Evolutionary conservation across 1,284 basidiomycete genomes (phyloP), one percentile per base, ranked within the genome.

Genomic region (Ustilago lituana): DNA sequence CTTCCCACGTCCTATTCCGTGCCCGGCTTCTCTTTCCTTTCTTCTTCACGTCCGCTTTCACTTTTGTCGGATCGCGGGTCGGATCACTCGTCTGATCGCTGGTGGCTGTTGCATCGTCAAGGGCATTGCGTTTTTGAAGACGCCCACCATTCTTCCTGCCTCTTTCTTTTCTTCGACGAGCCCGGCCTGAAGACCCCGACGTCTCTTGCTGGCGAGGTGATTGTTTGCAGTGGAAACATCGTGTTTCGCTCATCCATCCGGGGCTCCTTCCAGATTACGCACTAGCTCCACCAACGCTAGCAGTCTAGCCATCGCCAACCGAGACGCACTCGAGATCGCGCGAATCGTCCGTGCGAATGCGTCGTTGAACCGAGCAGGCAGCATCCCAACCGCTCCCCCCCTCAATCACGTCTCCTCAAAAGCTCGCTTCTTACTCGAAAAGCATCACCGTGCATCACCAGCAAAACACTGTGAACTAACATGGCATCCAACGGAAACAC

Each of bases 401-500:
- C n/a, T n/a, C n/a, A n/a, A n/a, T n/a, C n/a, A n/a, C n/a, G n/a
- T n/a, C n/a, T n/a, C n/a, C n/a, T n/a, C 27, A 29, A 6, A 12
- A 29, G 27, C 27, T 29, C 27, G 27, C 7, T 29, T 6, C 27
- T 29, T 29, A 7, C 27, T 29, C 27, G 27, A 29, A 29, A 29
- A 29, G 27, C 27, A 29, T 29, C n/a, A n/a, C 27, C 27, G 27
- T 29, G 12, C 27, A 29, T 12, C 27, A 29, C 7, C 27, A 29
- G 12, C 35, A 33, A 22, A 17, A n/a, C 26, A 35, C 29, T 10
- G 20, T 22, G 17, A n/a, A 19, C 14, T 47, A 58, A n/a, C 44
- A 68, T 68, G 65, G 59, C 65, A 17, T 62, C 65, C 50, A 68
- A 54, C 47, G 55, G 53, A 26, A 51, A 39, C 37, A 40, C 29